These are phyloP conservation scores for Globisporangium spiculum DNA, from an alignment of 352 stramenopile species.

Conservation along the genomic window DNA sequence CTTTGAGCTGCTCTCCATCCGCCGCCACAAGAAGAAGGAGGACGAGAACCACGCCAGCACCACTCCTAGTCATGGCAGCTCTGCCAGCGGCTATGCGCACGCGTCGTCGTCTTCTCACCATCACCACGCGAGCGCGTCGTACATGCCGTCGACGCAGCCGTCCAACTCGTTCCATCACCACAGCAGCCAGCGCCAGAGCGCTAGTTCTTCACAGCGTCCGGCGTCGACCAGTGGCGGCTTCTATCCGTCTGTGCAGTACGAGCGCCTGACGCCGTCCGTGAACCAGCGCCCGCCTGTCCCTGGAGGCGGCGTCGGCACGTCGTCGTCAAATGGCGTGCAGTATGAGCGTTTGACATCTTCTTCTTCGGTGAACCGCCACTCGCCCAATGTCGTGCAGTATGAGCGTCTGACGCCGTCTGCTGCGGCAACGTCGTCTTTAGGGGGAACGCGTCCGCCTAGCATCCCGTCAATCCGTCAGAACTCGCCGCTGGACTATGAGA, in stretches of 20 bases:
- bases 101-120: conserved; percentile 6
- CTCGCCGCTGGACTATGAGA: conserved; percentile 48
- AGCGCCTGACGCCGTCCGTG: conserved; percentile 21
- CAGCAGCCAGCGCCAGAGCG: conserved; percentile 17
- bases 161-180: conserved; percentile 18
- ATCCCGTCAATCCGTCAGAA: conserved; percentile 24
- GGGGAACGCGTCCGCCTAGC: conserved; percentile 14
- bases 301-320: neutral
- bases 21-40: conserved; percentile 59
- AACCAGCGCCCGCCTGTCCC: conserved; percentile 15
- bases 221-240: conserved; percentile 20
- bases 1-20: conserved; percentile 66
- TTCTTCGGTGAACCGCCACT: conserved; percentile 3
- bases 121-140: conserved; percentile 4
- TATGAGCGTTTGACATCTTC: conserved; percentile 13
- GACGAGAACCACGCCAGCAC: conserved; percentile 20
- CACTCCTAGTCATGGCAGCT: neutral
- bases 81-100: neutral
- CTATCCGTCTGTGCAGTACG: conserved; percentile 22
- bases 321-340: conserved; percentile 5
- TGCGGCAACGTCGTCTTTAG: conserved; percentile 15
- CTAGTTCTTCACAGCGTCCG: conserved; percentile 8
- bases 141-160: conserved; percentile 8
- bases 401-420: conserved; percentile 39
- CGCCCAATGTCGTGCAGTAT: conserved; percentile 35